A percentile compares a stretch with the other conserved stretches of the same genome.
Conservation (phyloP, 805 yeast species). For the Novakomyces olei region DNA sequence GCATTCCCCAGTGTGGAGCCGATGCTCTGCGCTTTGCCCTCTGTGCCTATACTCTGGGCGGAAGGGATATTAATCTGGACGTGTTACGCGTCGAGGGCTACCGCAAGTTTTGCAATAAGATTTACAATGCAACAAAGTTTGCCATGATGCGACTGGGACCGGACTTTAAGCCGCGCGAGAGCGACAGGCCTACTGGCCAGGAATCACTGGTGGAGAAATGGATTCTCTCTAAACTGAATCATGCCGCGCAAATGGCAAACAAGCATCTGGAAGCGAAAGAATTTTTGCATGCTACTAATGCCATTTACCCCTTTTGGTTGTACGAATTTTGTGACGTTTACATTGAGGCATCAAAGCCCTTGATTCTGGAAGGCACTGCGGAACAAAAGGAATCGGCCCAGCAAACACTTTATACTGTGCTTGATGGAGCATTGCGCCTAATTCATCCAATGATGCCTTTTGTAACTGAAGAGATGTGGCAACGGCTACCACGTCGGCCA, state of each 20-base stretch:
- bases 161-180: constrained; percentile 62
- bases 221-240: constrained; percentile 72
- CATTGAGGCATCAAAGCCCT: constrained; percentile 87
- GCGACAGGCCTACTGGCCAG: constrained; percentile 38
- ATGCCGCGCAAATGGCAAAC: constrained; percentile 41
- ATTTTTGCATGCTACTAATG: constrained; percentile 67
- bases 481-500: constrained; percentile 76
- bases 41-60: constrained; percentile 97
- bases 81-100: constrained; percentile 94
- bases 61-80: constrained; percentile 91
- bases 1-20: constrained; percentile 98
- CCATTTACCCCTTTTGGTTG: constrained; percentile 84
- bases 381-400: constrained; percentile 65
- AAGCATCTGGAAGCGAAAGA: constrained; percentile 61
- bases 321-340: constrained; percentile 90
- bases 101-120: constrained; percentile 98
- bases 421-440: constrained; percentile 73
- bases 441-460: constrained; percentile 98
- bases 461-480: constrained; percentile 97
- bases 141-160: constrained; percentile 82
- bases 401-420: constrained; percentile 79
- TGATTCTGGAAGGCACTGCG: constrained; percentile 76
- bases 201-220: constrained; percentile 89
- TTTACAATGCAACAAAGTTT: constrained; percentile 95
- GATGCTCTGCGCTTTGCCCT: constrained; percentile 95